phyloP scores from a whole-genome alignment of 2,329 filamentous ascomycete genomes.

The Nothophaeocryptopus gaeumannii region DNA sequence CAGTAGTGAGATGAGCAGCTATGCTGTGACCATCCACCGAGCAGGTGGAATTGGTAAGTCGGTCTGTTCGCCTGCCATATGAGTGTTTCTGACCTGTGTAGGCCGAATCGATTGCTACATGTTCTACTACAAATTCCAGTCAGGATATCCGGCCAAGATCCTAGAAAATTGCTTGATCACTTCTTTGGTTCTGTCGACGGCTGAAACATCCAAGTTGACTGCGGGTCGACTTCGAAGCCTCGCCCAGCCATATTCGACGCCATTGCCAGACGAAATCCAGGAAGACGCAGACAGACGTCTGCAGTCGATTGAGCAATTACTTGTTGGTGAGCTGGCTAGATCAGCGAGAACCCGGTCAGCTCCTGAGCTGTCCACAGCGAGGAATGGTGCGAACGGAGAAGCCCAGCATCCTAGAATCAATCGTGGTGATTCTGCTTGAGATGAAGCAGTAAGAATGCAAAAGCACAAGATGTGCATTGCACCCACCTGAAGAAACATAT shows the following conservation, averaged over 20 bases:
- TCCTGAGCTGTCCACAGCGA: no score
- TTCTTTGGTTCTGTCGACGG: constrained; percentile 8
- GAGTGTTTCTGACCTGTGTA: not conserved
- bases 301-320: constrained; percentile 4
- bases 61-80: not conserved
- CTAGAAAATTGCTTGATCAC: constrained; percentile 13
- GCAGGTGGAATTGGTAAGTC: constrained; percentile 6
- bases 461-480: no score
- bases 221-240: constrained; percentile 1
- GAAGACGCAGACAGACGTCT: constrained; percentile 1
- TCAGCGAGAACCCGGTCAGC: no score
- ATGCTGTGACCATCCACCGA: constrained; percentile 11
- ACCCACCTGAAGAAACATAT: no score
- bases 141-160: not conserved
- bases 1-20: constrained; percentile 15
- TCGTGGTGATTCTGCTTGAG: no score
- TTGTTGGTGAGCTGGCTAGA: not conserved
- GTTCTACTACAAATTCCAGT: constrained; percentile 16
- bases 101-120: constrained; percentile 15
- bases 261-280: constrained; percentile 5
- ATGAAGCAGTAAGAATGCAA: no score
- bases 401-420: no score
- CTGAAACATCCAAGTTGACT: constrained; percentile 5
- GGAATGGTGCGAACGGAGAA: no score
- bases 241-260: constrained; percentile 6